phyloP scores from a whole-genome alignment of 78 protist genomes.

The Thecamonas trahens region DNA sequence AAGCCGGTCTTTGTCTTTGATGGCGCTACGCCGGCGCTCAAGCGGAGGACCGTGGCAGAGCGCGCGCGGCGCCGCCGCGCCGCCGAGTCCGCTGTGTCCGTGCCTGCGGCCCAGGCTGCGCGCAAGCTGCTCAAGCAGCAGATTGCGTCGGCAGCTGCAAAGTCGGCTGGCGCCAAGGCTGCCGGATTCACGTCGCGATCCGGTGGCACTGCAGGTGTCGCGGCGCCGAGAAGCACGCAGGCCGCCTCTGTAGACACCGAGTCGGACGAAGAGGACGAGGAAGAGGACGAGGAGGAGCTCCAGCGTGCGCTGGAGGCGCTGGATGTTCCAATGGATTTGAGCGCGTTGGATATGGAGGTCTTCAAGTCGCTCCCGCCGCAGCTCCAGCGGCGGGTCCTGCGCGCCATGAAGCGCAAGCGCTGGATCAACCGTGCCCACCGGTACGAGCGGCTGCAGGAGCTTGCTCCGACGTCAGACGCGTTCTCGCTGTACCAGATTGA shows the following conservation, averaged over 20 bases:
- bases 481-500: too few species aligned
- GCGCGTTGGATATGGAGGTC: not conserved
- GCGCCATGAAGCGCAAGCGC: too few species aligned
- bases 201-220: not conserved
- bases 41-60: slow-evolving; percentile 6
- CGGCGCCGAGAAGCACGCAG: not conserved
- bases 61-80: not conserved
- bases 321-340: not conserved
- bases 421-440: too few species aligned
- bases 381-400: too few species aligned
- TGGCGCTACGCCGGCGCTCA: slow-evolving; percentile 43
- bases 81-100: too few species aligned
- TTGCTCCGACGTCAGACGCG: too few species aligned
- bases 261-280: not conserved
- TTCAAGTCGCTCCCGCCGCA: too few species aligned
- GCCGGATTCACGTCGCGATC: not conserved
- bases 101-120: not conserved
- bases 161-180: too few species aligned
- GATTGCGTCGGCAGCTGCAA: not conserved
- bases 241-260: not conserved
- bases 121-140: not conserved
- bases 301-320: not conserved
- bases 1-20: slow-evolving; percentile 64
- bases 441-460: too few species aligned
- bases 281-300: not conserved